Conservation (phyloP, 2,329 filamentous ascomycete species). For the Pochonia chlamydosporia region DNA sequence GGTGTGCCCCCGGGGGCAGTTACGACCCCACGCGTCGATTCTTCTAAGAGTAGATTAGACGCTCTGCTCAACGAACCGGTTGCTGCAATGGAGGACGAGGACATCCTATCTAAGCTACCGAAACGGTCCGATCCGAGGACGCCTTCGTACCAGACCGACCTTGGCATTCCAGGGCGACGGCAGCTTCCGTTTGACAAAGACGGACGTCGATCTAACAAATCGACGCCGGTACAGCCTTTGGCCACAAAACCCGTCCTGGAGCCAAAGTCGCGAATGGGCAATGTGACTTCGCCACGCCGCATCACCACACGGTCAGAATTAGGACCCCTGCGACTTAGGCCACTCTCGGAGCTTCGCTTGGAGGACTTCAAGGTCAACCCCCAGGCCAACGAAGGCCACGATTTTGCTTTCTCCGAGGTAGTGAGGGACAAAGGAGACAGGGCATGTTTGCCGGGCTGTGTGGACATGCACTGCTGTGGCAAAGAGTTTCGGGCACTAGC, state of each 20-base stretch:
- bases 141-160: conserved; percentile 6
- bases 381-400: conserved; percentile 60
- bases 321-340: conserved; percentile 48
- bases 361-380: conserved; percentile 83
- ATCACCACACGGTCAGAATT: neutral
- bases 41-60: conserved; percentile 24
- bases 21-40: conserved; percentile 2
- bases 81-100: neutral
- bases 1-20: conserved; percentile 4
- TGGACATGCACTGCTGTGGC: conserved; percentile 70
- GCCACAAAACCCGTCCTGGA: neutral
- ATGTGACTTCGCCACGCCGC: neutral
- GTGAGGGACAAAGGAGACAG: conserved; percentile 66
- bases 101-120: neutral
- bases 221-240: neutral
- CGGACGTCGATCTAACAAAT: conserved; percentile 8
- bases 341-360: conserved; percentile 50
- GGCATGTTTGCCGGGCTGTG: conserved; percentile 67
- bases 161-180: conserved; percentile 33
- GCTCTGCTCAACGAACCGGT: conserved; percentile 24
- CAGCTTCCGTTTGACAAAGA: conserved; percentile 34
- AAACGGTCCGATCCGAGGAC: neutral
- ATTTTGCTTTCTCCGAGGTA: conserved; percentile 69
- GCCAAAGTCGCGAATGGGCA: neutral
- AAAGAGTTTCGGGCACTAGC: conserved; percentile 64